Evolutionary conservation across 345 rosid genomes (phyloP), one percentile per base, ranked within the genome.

Genomic region (Gossypium turneri): DNA sequence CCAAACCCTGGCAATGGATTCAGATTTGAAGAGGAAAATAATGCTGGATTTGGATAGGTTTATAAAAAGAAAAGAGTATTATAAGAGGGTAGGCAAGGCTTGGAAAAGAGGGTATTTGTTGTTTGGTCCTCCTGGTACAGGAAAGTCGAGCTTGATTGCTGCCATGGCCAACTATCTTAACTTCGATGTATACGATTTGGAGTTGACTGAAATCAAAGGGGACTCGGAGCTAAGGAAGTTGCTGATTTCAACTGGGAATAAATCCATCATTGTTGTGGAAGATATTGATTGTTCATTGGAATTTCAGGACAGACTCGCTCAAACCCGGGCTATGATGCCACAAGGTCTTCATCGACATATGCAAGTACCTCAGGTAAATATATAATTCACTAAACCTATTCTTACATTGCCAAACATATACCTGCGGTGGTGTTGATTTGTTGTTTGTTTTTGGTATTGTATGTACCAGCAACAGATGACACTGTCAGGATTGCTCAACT

Each of bases 31-130:
- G 79, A 43, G 47, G 51, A 71, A 22, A 70, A 51, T 82, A 16
- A 78, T 80, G 74, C 75, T 79, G 59, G 85, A 82, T 82, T 60
- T 82, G 38, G 68, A 79, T 74, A 79, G 74, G 66, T 82, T 82
- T 74, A 74, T 79, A 56, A 73, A 58, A 60, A 79, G 72, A 59
- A 79, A 72, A 16, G 79, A 82, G 17, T 73, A 62, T 34, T 74
- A 82, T 27, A 74, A 57, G 67, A 77, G 59, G 50, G 76, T 82
- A 20, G 80, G 84, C 2, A 76, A 79, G 75, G 80, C 84, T 43
- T 78, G 82, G 80, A 82, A 81, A 68, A 34, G 80, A 1, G 80
- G 82, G 73, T 76, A 79, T 17, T 53, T 82, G 73, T 34, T 81
- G 75, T 78, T 70, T 66, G 81, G 81, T 2, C 82, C 85, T 3